Percentiles rank a stretch among this genome's conserved stretches.
phyloP scores from a whole-genome alignment of 768 basidiomycete species.

The Sarcomyxa edulis region DNA sequence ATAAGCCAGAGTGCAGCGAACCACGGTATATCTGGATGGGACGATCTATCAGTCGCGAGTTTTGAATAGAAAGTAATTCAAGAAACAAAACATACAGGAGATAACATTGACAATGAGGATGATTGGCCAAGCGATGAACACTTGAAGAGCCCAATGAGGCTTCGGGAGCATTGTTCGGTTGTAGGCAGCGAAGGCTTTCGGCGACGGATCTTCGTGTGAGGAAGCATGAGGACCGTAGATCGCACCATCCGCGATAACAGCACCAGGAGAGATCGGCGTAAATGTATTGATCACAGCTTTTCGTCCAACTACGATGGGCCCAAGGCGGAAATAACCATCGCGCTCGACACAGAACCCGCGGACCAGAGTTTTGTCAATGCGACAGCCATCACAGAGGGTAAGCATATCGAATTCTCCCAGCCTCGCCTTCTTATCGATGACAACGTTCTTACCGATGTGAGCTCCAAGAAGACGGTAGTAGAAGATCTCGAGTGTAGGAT shows the following conservation, averaged over 20 bases:
- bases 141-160: slow-evolving; percentile 25
- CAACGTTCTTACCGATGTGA: slow-evolving; percentile 33
- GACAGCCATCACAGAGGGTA: slow-evolving; percentile 35
- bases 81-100: slow-evolving; percentile 28
- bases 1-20: slow-evolving; percentile 32
- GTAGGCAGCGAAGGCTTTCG: slow-evolving; percentile 30
- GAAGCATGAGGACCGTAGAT: slow-evolving; percentile 46
- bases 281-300: slow-evolving; percentile 36
- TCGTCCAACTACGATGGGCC: slow-evolving; percentile 29
- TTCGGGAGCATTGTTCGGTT: slow-evolving; percentile 29
- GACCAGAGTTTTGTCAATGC: slow-evolving; percentile 33
- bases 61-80: slow-evolving; percentile 1
- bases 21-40: slow-evolving; percentile 34
- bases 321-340: slow-evolving; percentile 38
- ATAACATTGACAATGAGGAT: slow-evolving; percentile 27
- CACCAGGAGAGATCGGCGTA: slow-evolving; percentile 37
- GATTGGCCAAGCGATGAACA: slow-evolving; percentile 35
- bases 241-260: slow-evolving; percentile 25
- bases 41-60: background rate
- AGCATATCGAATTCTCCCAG: slow-evolving; percentile 42
- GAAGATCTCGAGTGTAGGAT: slow-evolving; percentile 29
- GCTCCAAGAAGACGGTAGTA: slow-evolving; percentile 44
- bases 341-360: slow-evolving; percentile 42
- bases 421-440: slow-evolving; percentile 30
- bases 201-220: slow-evolving; percentile 32